phyloP scores from a whole-genome alignment of 1,284 basidiomycete species.

The Coriolopsis trogii region DNA sequence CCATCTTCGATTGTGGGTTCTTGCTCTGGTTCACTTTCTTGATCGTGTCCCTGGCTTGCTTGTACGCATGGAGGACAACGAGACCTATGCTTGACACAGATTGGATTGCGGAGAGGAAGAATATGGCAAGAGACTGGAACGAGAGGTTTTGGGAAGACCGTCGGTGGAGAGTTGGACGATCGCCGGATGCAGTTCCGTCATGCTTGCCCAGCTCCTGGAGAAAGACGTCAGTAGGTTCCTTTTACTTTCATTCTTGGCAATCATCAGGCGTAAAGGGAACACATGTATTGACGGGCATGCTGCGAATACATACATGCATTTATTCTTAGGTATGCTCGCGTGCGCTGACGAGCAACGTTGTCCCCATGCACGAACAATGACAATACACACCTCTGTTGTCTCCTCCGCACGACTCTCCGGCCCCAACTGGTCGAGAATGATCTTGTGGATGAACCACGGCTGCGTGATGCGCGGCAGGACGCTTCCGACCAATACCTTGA shows the following conservation, averaged over 20 bases:
- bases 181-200: slow-evolving; percentile 1
- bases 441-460: slow-evolving; percentile 80
- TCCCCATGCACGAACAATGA: background rate
- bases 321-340: slow-evolving; percentile 13
- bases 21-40: slow-evolving; percentile 59
- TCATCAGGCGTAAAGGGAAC: background rate
- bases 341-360: slow-evolving; percentile 10
- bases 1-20: no score
- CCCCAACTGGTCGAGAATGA: slow-evolving; percentile 63
- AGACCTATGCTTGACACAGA: slow-evolving; percentile 69
- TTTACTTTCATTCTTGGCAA: no score
- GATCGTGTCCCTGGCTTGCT: slow-evolving; percentile 62
- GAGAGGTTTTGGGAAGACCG: slow-evolving; percentile 41
- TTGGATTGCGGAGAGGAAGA: slow-evolving; percentile 74
- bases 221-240: no score
- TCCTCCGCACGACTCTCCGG: slow-evolving; percentile 34
- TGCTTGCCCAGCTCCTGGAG: background rate
- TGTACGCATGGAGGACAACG: slow-evolving; percentile 68
- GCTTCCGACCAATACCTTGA: slow-evolving; percentile 69
- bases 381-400: slow-evolving; percentile 35
- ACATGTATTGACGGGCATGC: slow-evolving; percentile 5
- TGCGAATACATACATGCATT: slow-evolving; percentile 6
- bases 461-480: slow-evolving; percentile 71
- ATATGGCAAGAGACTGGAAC: slow-evolving; percentile 63
- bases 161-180: slow-evolving; percentile 23